These are phyloP conservation scores for Pulveroboletus ravenelii DNA, from an alignment of 768 basidiomycete species.

Conservation along the genomic window DNA sequence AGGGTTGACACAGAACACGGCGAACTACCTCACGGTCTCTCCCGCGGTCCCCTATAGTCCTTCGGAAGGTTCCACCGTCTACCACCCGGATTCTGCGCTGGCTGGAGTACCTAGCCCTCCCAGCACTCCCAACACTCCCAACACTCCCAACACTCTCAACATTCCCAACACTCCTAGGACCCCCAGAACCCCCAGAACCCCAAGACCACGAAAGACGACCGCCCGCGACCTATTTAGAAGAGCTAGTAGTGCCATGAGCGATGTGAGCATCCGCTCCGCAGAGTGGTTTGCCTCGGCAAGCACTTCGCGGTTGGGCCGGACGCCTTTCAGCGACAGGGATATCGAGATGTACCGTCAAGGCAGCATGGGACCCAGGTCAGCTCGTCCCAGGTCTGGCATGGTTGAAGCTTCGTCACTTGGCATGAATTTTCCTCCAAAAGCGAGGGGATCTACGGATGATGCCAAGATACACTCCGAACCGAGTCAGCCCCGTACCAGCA, in stretches of 20 bases:
- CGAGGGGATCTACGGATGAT: slow-evolving; percentile 6
- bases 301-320: slow-evolving; percentile 6
- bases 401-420: neutral
- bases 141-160: slow-evolving; percentile 1
- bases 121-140: slow-evolving; percentile 4
- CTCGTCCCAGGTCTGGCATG: neutral
- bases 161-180: slow-evolving; percentile 1
- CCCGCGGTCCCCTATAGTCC: slow-evolving; percentile 10
- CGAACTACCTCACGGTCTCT: neutral
- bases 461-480: neutral
- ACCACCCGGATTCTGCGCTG: neutral
- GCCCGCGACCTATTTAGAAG: slow-evolving; percentile 16
- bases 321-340: slow-evolving; percentile 16
- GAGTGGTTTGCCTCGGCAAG: slow-evolving; percentile 28
- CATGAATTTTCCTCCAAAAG: neutral
- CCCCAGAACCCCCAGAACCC: too few relatives aligned
- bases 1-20: slow-evolving; percentile 14
- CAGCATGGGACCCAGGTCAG: slow-evolving; percentile 2
- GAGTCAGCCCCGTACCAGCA: slow-evolving; percentile 14
- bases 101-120: slow-evolving; percentile 4
- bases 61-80: neutral
- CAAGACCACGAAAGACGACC: slow-evolving; percentile 9
- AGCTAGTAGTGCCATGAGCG: slow-evolving; percentile 22
- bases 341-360: slow-evolving; percentile 28
- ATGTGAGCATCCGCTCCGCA: slow-evolving; percentile 28